Evolutionary conservation across 805 yeast genomes (phyloP).

Genomic region (Ogataea pilisensis): DNA sequence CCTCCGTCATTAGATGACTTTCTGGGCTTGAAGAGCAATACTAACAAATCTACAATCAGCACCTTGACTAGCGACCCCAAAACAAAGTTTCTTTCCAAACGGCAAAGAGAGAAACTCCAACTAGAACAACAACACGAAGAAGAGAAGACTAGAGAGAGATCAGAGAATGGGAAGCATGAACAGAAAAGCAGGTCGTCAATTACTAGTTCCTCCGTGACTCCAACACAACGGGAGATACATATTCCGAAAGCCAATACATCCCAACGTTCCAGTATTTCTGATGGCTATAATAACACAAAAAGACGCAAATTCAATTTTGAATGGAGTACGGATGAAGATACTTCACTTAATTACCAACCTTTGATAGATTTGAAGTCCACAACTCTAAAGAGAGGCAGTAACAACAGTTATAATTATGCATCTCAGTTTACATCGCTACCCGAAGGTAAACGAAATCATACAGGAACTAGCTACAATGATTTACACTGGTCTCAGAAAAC

Average conservation of each 20-base stretch:
- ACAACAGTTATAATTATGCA: not conserved
- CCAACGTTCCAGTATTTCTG: too few species aligned
- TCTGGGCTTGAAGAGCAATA: slow-evolving; percentile 21
- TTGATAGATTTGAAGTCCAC: slow-evolving; percentile 27
- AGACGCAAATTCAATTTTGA: slow-evolving; percentile 53
- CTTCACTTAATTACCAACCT: slow-evolving; percentile 43
- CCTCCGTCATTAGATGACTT: slow-evolving; percentile 38
- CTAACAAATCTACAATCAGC: slow-evolving; percentile 26
- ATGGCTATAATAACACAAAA: slow-evolving; percentile 1
- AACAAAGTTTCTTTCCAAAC: slow-evolving; percentile 40
- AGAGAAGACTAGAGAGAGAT: slow-evolving; percentile 3
- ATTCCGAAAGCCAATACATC: too few species aligned
- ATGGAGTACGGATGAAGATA: slow-evolving; percentile 71
- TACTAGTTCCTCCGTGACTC: not conserved
- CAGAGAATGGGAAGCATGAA: not conserved
- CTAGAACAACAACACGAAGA: slow-evolving; percentile 14
- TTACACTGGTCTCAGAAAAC: slow-evolving; percentile 69
- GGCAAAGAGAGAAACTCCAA: slow-evolving; percentile 38
- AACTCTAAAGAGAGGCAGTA: slow-evolving; percentile 13
- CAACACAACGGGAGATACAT: not conserved
- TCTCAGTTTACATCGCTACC: slow-evolving; percentile 5
- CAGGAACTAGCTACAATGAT: slow-evolving; percentile 4
- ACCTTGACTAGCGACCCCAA: slow-evolving; percentile 2
- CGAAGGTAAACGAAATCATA: slow-evolving; percentile 3
- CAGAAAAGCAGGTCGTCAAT: not conserved